Percentiles rank a stretch among this genome's conserved stretches.
These are phyloP conservation scores for Lithospermum erythrorhizon DNA, from an alignment of 257 asterid genomes.

Conservation along the genomic window DNA sequence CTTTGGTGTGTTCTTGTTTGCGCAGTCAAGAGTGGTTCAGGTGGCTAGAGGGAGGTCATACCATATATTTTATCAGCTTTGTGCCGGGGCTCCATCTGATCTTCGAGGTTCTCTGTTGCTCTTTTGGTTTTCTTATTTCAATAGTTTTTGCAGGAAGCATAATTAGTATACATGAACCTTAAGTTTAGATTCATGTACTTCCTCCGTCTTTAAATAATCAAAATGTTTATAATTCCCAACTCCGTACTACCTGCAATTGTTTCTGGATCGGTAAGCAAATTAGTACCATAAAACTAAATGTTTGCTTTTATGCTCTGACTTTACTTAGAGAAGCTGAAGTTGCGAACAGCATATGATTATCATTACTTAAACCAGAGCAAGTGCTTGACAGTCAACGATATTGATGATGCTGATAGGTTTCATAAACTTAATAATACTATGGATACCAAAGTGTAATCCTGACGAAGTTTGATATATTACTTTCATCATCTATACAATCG, in stretches of 20 bases:
- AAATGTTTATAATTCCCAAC: too few species aligned
- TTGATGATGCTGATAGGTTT: conserved; percentile 65
- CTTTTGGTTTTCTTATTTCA: neutral
- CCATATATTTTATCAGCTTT: conserved; percentile 89
- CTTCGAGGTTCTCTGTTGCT: conserved; percentile 53
- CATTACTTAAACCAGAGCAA: conserved; percentile 69
- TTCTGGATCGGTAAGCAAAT: neutral
- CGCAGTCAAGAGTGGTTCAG: conserved; percentile 90
- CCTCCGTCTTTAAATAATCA: too few species aligned
- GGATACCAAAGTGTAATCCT: neutral
- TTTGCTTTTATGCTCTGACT: conserved; percentile 11
- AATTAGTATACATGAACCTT: too few species aligned
- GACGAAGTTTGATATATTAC: neutral
- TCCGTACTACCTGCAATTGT: neutral
- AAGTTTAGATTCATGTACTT: too few species aligned
- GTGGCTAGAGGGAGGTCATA: conserved; percentile 66
- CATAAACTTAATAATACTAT: conserved; percentile 28
- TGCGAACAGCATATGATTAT: conserved; percentile 59
- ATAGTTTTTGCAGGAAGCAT: neutral
- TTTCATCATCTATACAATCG: conserved; percentile 14
- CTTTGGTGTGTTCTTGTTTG: conserved; percentile 19
- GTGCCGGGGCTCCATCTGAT: conserved; percentile 78
- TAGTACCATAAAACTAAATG: neutral
- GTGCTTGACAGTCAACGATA: conserved; percentile 48
- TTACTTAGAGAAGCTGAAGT: conserved; percentile 67